A percentile compares a stretch with the other conserved stretches of the same genome.
phyloP scores from a whole-genome alignment of 2,329 filamentous ascomycete genomes.

The Colletotrichum ledebouriae region DNA sequence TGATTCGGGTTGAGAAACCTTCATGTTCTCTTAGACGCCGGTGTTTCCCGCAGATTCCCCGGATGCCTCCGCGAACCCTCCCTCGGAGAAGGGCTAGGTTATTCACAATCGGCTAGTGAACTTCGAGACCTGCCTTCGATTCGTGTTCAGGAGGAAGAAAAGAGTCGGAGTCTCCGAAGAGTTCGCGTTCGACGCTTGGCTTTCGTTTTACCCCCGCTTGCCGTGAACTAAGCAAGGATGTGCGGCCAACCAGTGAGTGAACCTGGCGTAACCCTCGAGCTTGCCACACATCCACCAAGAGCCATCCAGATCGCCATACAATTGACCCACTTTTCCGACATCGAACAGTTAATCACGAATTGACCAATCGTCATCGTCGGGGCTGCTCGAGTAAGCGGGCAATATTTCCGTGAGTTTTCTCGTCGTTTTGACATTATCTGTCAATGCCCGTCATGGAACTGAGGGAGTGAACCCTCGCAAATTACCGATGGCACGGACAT shows the following conservation, averaged over 20 bases:
- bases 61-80: not conserved
- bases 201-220: not conserved
- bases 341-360: not conserved
- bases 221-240: not conserved
- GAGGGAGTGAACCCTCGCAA: not conserved
- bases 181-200: conserved; percentile 6
- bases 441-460: not conserved
- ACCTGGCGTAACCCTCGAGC: conserved; percentile 1
- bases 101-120: not conserved
- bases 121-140: not conserved
- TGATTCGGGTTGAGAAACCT: not conserved
- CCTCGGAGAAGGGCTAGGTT: not conserved
- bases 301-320: too few relatives aligned
- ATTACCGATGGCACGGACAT: conserved; percentile 32
- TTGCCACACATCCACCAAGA: not conserved
- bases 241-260: not conserved
- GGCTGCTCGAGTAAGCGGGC: not conserved
- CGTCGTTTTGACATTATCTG: conserved; percentile 8
- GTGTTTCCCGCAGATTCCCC: not conserved
- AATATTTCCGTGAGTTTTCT: not conserved
- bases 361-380: not conserved
- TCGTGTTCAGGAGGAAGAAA: not conserved
- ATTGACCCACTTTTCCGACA: too few relatives aligned
- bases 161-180: not conserved
- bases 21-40: not conserved